Conservation (phyloP, 208 protist species). For the Wallacemonas collosoma region DNA sequence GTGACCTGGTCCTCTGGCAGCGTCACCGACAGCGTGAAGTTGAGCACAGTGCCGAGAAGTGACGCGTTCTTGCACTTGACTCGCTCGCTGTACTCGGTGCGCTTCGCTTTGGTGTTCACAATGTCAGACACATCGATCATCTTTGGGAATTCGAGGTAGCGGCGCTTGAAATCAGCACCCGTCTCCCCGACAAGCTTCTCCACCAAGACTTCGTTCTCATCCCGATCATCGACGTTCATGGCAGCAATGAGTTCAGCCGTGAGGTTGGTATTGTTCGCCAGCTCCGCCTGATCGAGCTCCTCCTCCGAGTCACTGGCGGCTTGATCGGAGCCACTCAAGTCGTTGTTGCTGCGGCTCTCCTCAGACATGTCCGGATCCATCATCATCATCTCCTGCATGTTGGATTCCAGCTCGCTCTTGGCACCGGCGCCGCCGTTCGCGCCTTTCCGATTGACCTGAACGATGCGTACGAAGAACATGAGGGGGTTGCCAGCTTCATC, state of each 20-base stretch:
- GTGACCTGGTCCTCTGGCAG: slow-evolving; percentile 30
- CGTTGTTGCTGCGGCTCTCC: slow-evolving; percentile 20
- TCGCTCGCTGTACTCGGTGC: slow-evolving; percentile 33
- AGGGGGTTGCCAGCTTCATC: slow-evolving; percentile 39
- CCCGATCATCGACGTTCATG: slow-evolving; percentile 29
- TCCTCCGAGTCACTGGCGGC: slow-evolving; percentile 16
- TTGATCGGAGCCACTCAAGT: slow-evolving; percentile 29
- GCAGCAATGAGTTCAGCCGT: slow-evolving; percentile 29
- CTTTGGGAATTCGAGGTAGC: slow-evolving; percentile 48
- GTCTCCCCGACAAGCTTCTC: slow-evolving; percentile 31
- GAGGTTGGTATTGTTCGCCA: slow-evolving; percentile 24
- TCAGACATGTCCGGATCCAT: slow-evolving; percentile 36
- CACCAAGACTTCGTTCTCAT: slow-evolving; percentile 32
- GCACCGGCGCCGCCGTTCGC: slow-evolving; percentile 16
- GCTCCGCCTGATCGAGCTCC: slow-evolving; percentile 14
- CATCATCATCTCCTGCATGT: slow-evolving; percentile 43
- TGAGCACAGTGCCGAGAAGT: slow-evolving; percentile 34
- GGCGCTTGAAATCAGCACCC: slow-evolving; percentile 28
- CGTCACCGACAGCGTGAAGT: slow-evolving; percentile 41
- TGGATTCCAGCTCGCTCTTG: slow-evolving; percentile 43
- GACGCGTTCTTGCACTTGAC: slow-evolving; percentile 37
- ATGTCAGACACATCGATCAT: slow-evolving; percentile 39
- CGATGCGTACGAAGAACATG: slow-evolving; percentile 34
- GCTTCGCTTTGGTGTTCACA: slow-evolving; percentile 42
- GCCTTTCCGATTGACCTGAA: slow-evolving; percentile 26